Percentiles rank a stretch among this genome's conserved stretches.
These are phyloP conservation scores for Coniochaeta prunicola DNA, from an alignment of 2,329 filamentous ascomycete species.

Conservation along the genomic window DNA sequence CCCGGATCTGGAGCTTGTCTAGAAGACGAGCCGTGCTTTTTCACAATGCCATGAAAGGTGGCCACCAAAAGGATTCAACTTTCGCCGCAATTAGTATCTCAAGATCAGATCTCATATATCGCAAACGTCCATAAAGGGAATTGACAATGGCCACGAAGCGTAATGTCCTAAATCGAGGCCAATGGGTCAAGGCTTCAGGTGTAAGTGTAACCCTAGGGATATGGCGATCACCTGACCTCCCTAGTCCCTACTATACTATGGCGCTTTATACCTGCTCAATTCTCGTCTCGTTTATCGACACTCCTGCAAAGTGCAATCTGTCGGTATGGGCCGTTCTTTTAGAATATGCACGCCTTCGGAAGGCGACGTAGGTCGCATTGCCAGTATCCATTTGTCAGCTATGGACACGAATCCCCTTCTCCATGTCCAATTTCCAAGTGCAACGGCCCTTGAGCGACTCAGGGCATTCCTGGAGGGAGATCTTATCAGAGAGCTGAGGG, in stretches of 20 bases:
- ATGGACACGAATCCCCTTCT: slow-evolving; percentile 31
- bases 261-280: neutral
- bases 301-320: neutral
- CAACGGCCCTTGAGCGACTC: slow-evolving; percentile 20
- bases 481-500: slow-evolving; percentile 19
- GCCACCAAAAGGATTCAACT: no score
- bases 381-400: slow-evolving; percentile 27
- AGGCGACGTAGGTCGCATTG: slow-evolving; percentile 15
- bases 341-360: neutral
- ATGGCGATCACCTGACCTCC: neutral
- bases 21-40: no score
- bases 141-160: no score
- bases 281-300: neutral
- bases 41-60: no score
- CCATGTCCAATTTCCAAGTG: slow-evolving; percentile 31
- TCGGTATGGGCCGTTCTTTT: neutral
- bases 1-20: no score
- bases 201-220: neutral
- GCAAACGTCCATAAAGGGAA: no score
- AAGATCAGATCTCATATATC: no score
- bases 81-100: no score
- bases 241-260: no score
- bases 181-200: no score
- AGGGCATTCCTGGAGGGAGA: slow-evolving; percentile 22
- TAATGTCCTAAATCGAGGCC: no score